Evolutionary conservation across 2,329 filamentous ascomycete species (phyloP), one percentile per base, ranked within the genome.

Genomic region (Didymella sp.): DNA sequence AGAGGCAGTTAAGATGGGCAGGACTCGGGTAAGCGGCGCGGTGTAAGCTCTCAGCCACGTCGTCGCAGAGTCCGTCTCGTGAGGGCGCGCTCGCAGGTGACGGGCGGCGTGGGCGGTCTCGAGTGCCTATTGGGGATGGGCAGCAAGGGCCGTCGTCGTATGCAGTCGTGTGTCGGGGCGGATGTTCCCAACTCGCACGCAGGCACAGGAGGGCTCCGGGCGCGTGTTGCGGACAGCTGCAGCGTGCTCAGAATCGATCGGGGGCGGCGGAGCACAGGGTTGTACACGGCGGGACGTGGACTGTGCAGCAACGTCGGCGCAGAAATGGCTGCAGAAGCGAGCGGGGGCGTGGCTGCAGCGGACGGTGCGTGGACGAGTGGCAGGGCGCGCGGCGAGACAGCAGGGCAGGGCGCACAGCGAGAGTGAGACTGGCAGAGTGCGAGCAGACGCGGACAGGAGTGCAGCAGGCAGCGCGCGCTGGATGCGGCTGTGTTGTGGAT

Each of bases 141-240:
- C 40, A 56, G 56, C 28, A 60, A 64, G 61, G 63, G 59, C 52
- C 41, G 52, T 41, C 42, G 35, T 5, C 33, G 37, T 40, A 22
- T 21, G 37, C 9, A 24, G 60, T 30, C 50, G 62, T 44, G 56
- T 56, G 47, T 45, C 43, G 54, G 61, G 56, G 58, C 60, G 62
- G 61, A 46, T 61, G 47, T 62, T 58, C 54, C 50, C 61, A 60
- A 63, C 51, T 56, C 7, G 46, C 46, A 45, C 25, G 40, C 40
- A 19, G 46, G 53, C 60, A 54, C 56, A 68, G 59, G 55, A 58
- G 58, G 44, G 50, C 59, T 62, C 51, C 58, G 60, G 53, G 66
- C 58, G 67, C 63, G 69, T 72, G 69, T 69, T 47, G 64, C 62
- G 60, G 65, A 57, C 45, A 60, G 66, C 59, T 67, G 71, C 67